Evolutionary conservation across 805 yeast genomes (phyloP), one percentile per base, ranked within the genome.

Genomic region (Yarrowia yakushimensis): DNA sequence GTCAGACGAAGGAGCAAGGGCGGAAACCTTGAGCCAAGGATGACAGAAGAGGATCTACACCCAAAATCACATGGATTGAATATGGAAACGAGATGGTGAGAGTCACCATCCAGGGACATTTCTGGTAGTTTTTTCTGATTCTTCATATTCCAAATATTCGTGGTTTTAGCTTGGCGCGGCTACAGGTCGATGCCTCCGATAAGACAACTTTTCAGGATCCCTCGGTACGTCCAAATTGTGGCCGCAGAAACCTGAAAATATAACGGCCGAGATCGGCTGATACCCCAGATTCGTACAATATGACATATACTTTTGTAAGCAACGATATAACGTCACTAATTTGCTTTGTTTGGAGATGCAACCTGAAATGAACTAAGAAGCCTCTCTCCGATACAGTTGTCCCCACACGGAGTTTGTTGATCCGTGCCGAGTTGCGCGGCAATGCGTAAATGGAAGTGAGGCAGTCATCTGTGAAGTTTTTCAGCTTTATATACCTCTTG

Each of bases 371-470:
- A 41, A 41, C 30, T 9, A 15, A 41, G 46, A 45, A 45, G 52
- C 25, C 52, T 45, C 25, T 28, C 36, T 13, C 7, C 28, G 36
- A 28, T 28, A 45, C 25, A 45, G 52, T 45, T 45, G 52, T 28
- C 52, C 52, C 52, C 52, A 45, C 52, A 45, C 52, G 52, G 52
- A 45, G 52, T 10, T 28, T 18, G 28, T 45, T 28, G 25, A 45
- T 28, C 52, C 52, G 52, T 45, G 34, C 36, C 36, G 34, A n/a
- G 31, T 45, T 45, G 52, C 52, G 52, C 52, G 52, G 52, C 52
- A 18, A 45, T 18, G 3, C 9, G 22, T 17, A 27, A 45, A 17
- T 13, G 52, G 52, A 34, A 34, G 28, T 10, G 15, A 13, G 20
- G 36, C 52, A 11, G 36, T 18, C 34, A 18, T 18, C 4, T 13